Evolutionary conservation across 805 yeast species (phyloP), one percentile per base, ranked within the genome.

Genomic region (Ogataea glucozyma): DNA sequence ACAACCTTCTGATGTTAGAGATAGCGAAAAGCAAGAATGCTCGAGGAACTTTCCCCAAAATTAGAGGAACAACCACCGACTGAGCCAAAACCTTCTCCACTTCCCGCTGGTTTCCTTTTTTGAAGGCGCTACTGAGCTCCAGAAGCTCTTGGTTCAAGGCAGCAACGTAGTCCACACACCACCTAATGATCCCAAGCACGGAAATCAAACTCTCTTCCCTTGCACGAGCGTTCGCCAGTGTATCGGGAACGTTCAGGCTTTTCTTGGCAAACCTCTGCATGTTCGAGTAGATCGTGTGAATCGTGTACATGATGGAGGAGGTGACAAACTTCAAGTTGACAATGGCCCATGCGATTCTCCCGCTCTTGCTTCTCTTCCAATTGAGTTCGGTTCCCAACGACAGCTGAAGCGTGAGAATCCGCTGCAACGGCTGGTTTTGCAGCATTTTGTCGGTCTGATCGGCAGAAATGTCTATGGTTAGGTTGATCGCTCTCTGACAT

Each of bases 131-230:
- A 26, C 54, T 54, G 20, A 81, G 53, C 24, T 81, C 75, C 18
- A 83, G 57, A 24, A 85, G 63, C 51, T 91, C 96, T 61, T 90
- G 95, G 41, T 81, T 78, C 30, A 87, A 60, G 48, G 78, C 80
- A 1, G 83, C 78, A 41, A 88, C 71, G 47, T 88, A 78, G 58
- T 89, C 97, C 23, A 88, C 75, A 51, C 87, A 76, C 97, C 97
- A 91, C 54, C 88, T 78, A 7, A 85, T 79, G 29, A 85, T 78
- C 0, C 97, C 97, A n/a, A 87, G 63, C 9, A 81, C 69, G 13
- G 79, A 72, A 52, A 82, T 68, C 3, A 85, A 71, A 47, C 79
- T 71, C 52, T 84, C 89, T 26, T 82, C 83, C 51, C 88, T 70
- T 57, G 76, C 48, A 54, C 56, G 45, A 40, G 71, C 60, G 34